These are phyloP conservation scores for Phylloporus sp. DNA, from an alignment of 768 basidiomycete species.

Conservation along the genomic window DNA sequence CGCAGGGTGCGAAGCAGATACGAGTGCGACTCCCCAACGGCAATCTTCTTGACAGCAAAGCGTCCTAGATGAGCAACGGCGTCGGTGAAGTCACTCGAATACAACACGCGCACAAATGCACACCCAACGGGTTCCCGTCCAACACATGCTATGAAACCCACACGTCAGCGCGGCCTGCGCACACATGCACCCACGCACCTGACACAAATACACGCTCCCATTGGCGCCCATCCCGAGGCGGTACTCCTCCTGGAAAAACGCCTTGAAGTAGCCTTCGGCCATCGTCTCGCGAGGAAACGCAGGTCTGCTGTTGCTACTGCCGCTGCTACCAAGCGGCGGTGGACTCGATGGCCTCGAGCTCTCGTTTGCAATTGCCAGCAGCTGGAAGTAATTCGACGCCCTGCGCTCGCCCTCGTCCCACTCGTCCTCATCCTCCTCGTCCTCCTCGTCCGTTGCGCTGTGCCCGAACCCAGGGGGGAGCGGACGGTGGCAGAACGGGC, in stretches of 20 bases:
- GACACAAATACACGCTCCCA: conserved; percentile 85
- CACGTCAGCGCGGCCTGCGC: conserved; percentile 2
- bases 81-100: conserved; percentile 1
- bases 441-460: conserved; percentile 23
- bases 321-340: conserved; percentile 25
- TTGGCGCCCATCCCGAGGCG: conserved; percentile 94
- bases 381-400: conserved; percentile 76
- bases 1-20: conserved; percentile 80
- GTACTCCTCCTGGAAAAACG: conserved; percentile 89
- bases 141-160: conserved; percentile 61
- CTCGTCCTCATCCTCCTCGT: conserved; percentile 24
- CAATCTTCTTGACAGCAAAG: conserved; percentile 96
- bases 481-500: conserved; percentile 73
- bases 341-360: conserved; percentile 51
- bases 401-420: conserved; percentile 44
- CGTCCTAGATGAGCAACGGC: conserved; percentile 44
- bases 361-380: conserved; percentile 72
- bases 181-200: conserved; percentile 42
- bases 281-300: conserved; percentile 67
- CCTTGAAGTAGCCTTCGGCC: conserved; percentile 90
- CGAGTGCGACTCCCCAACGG: conserved; percentile 84
- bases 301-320: conserved; percentile 2
- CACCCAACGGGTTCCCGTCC: conserved; percentile 81
- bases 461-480: conserved; percentile 45
- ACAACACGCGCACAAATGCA: conserved; percentile 2